phyloP scores from a whole-genome alignment of 192 early-diverging fungal species.

The Geosiphon pyriformis region DNA sequence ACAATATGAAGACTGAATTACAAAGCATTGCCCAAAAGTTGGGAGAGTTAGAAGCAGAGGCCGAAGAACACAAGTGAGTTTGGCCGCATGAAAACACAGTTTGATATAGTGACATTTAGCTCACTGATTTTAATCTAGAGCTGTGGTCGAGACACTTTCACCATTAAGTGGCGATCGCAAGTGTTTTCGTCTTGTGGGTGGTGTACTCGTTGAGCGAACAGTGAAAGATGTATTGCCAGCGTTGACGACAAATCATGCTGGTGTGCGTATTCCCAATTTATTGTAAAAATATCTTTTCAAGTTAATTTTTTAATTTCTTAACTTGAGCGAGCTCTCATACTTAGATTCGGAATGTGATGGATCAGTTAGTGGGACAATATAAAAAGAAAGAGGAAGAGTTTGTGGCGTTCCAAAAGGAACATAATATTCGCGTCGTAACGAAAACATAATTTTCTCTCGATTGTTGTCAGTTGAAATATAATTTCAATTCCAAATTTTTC shows the following conservation, averaged over 20 bases:
- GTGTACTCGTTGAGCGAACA: constrained; percentile 89
- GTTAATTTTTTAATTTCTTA: background rate
- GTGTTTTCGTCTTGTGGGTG: constrained; percentile 90
- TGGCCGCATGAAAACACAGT: background rate
- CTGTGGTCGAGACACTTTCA: constrained; percentile 90
- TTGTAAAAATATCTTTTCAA: background rate
- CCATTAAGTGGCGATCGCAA: constrained; percentile 78
- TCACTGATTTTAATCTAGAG: constrained; percentile 32
- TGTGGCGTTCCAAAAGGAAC: constrained; percentile 81
- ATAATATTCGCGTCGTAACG: constrained; percentile 75
- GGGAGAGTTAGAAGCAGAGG: constrained; percentile 88
- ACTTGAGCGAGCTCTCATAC: background rate
- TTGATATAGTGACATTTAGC: background rate
- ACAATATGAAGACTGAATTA: constrained; percentile 71
- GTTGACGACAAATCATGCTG: constrained; percentile 78
- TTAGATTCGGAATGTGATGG: constrained; percentile 72
- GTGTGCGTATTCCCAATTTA: constrained; percentile 42
- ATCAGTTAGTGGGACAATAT: constrained; percentile 71
- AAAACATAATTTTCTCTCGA: no score
- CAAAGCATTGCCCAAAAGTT: constrained; percentile 82
- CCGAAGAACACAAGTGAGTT: constrained; percentile 86
- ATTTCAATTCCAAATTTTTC: no score
- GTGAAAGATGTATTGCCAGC: constrained; percentile 88
- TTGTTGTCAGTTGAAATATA: no score
- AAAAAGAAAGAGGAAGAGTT: constrained; percentile 89